Evolutionary conservation across 148 eudicot genomes (phyloP), one percentile per base, ranked within the genome.

Genomic region (Euryodendron excelsum): DNA sequence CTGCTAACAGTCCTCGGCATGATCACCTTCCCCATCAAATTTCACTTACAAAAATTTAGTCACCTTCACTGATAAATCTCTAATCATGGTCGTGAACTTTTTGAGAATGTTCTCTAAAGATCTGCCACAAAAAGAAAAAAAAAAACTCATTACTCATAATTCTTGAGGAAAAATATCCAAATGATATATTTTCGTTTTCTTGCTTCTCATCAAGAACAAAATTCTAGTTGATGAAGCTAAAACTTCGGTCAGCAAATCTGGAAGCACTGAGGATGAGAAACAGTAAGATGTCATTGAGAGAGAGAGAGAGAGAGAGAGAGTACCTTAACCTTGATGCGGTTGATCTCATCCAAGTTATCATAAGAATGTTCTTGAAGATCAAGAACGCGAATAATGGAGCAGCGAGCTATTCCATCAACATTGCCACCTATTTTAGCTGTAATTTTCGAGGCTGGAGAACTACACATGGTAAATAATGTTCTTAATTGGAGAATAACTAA

Each of bases 381-480:
- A 79, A 73, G 76, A 63, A 70, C 67, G 31, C 21, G 17, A 6
- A 44, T n/a, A 44, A 44, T 44, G 47, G 5, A 5, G 47, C 9
- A 44, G 47, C 9, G 47, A 50, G 30, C 59, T 11, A 58, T 70
- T 44, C 36, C 73, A 18, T 28, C 31, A 65, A 39, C 33, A 31
- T 61, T 76, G 79, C 65, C 45, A 20, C 65, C 73, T 70, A 78
- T 63, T 80, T 80, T 68, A 72, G 84, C 33, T 66, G 85, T 80
- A 82, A 76, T 77, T 85, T 84, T 79, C 90, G 88, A 81, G 92
- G 93, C 82, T 86, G 71, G 70, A 91, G 90, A 87, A 84, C 98
- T 94, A 58, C 69, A 79, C 20, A 75, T 76, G 72, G 69, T 70
- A 87, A 69, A 73, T 4, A 15, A 59, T 12, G 80, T 82, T 45